phyloP scores from a whole-genome alignment of 192 early-diverging fungal genomes.

The Glomus cerebriforme region DNA sequence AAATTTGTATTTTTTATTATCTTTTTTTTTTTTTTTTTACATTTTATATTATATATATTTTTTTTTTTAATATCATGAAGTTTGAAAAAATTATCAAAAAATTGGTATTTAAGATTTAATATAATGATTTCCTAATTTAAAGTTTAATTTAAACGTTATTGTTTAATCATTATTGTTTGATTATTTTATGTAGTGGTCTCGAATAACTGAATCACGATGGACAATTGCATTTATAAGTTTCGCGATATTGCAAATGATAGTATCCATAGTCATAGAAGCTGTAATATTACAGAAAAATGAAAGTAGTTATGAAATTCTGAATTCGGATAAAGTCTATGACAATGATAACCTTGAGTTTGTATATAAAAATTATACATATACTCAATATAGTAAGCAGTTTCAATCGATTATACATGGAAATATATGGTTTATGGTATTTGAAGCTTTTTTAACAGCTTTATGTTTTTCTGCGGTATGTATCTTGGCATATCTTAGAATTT shows the following conservation, averaged over 20 bases:
- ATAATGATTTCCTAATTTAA: no score
- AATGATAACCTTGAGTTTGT: no score
- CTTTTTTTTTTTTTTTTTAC: no score
- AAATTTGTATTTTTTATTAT: no score
- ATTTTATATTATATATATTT: no score
- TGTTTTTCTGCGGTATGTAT: conserved; percentile 20
- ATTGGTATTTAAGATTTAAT: background rate
- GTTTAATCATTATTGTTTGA: background rate
- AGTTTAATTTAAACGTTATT: background rate
- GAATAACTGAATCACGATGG: conserved; percentile 18
- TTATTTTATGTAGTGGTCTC: background rate
- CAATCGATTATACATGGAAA: conserved; percentile 18
- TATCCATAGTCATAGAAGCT: background rate
- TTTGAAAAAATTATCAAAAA: background rate
- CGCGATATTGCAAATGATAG: conserved; percentile 14
- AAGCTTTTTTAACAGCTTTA: conserved; percentile 17
- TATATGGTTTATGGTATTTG: conserved; percentile 29
- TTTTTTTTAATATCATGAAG: background rate
- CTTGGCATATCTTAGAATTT: background rate
- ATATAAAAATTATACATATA: conserved; percentile 15
- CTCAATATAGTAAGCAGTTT: background rate
- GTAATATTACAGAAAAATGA: background rate
- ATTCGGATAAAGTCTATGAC: background rate
- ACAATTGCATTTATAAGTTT: conserved; percentile 11
- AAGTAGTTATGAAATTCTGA: background rate